Evolutionary conservation across 1,284 basidiomycete genomes (phyloP).

Genomic region (Ustilago shanxiensis): DNA sequence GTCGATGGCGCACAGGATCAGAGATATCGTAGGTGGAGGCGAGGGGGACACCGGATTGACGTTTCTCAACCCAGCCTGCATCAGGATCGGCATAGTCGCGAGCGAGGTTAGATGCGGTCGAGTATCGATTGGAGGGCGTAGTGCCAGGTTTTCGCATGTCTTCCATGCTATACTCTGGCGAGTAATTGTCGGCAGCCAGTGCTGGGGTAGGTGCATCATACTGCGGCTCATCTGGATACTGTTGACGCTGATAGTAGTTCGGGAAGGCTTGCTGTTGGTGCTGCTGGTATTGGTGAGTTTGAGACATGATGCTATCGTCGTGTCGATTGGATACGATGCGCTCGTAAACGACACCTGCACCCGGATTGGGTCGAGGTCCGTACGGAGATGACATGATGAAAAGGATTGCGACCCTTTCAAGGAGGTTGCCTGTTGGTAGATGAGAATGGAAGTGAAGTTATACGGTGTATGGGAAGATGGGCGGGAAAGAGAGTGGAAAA

Average conservation of each 20-base stretch:
- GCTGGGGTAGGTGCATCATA: conserved; percentile 38
- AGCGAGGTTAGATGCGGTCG: conserved; percentile 17
- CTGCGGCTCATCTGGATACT: conserved; percentile 21
- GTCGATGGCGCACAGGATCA: conserved; percentile 8
- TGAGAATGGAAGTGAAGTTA: background rate
- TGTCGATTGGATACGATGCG: conserved; percentile 17
- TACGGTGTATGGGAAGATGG: background rate
- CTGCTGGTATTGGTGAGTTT: conserved; percentile 7
- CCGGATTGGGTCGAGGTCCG: conserved; percentile 16
- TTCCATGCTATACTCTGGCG: conserved; percentile 44
- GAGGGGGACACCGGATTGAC: conserved; percentile 24
- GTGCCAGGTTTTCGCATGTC: conserved; percentile 37
- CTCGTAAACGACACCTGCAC: conserved; percentile 19
- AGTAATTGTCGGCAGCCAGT: conserved; percentile 41
- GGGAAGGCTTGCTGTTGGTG: conserved; percentile 14
- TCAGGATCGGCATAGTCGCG: conserved; percentile 38
- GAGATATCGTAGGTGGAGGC: background rate
- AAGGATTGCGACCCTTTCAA: background rate
- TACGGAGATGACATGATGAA: conserved; percentile 30
- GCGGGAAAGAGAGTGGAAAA: background rate
- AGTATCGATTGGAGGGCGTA: conserved; percentile 20
- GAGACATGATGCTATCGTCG: conserved; percentile 16
- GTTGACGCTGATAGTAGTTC: conserved; percentile 29
- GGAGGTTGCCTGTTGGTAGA: background rate
- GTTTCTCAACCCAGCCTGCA: conserved; percentile 43